Conservation (phyloP, 768 basidiomycete genomes). For the Hydnum rufescens region DNA sequence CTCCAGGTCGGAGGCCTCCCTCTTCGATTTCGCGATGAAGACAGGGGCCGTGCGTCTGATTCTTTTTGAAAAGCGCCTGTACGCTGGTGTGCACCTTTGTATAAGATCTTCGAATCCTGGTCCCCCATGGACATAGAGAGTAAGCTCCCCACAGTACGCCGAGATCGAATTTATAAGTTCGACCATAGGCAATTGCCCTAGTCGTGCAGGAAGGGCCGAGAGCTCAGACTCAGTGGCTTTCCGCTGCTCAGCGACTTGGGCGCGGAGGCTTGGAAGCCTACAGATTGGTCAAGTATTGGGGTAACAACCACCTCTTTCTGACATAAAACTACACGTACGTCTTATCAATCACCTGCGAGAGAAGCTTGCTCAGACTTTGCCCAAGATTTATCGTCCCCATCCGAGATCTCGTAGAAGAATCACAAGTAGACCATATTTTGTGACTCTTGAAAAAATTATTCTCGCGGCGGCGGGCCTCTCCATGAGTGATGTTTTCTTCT, state of each 20-base stretch:
- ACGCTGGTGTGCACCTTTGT: slow-evolving; percentile 5
- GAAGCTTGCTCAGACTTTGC: slow-evolving; percentile 25
- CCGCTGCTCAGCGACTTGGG: slow-evolving; percentile 4
- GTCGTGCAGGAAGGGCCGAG: slow-evolving; percentile 3
- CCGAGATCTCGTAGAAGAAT: background rate
- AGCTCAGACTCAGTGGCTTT: background rate
- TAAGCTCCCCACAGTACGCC: slow-evolving; percentile 4
- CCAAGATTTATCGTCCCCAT: slow-evolving; percentile 12
- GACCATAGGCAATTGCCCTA: slow-evolving; percentile 4
- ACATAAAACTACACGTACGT: slow-evolving; percentile 21
- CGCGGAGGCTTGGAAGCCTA: slow-evolving; percentile 9
- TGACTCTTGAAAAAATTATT: slow-evolving; percentile 21
- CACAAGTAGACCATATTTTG: slow-evolving; percentile 29
- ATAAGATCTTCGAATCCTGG: slow-evolving; percentile 2
- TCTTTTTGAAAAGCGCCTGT: slow-evolving; percentile 2
- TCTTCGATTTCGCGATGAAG: too few relatives aligned
- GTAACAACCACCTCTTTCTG: background rate
- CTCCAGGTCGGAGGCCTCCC: too few relatives aligned
- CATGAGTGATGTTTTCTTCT: slow-evolving; percentile 18
- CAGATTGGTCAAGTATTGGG: background rate
- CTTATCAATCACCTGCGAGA: slow-evolving; percentile 32
- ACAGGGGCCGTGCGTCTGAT: slow-evolving; percentile 6
- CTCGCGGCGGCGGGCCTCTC: slow-evolving; percentile 19
- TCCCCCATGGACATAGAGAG: background rate
- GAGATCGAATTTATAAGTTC: slow-evolving; percentile 7